phyloP scores from a whole-genome alignment of 75 land plant species.

The Sequoiadendron giganteum region DNA sequence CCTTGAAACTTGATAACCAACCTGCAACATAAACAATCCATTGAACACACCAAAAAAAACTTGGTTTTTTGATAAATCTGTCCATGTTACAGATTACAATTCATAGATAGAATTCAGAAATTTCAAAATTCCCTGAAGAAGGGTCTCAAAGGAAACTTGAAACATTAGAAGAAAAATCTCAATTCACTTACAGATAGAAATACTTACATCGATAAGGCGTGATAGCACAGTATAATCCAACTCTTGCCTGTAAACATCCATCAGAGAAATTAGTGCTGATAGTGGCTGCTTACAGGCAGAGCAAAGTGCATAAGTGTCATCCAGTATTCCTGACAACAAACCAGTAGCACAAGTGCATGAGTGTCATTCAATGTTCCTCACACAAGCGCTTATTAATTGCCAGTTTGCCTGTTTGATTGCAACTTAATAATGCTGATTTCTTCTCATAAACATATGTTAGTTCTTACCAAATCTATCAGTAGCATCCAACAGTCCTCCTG shows the following conservation, averaged over 20 bases:
- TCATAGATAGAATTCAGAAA: background rate
- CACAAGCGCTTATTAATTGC: background rate
- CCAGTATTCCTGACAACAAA: constrained; percentile 67
- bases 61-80: background rate
- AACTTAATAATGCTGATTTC: background rate
- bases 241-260: constrained; percentile 72
- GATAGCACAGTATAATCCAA: constrained; percentile 72
- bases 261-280: constrained; percentile 63
- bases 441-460: background rate
- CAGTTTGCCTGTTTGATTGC: background rate
- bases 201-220: constrained; percentile 65
- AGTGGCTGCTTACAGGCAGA: constrained; percentile 70
- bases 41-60: background rate
- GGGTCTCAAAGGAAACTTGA: too few relatives aligned
- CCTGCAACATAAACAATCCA: constrained; percentile 27
- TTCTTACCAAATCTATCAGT: constrained; percentile 71
- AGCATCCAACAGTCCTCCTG: constrained; percentile 46
- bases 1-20: constrained; percentile 38
- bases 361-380: too few relatives aligned
- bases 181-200: background rate
- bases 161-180: too few relatives aligned
- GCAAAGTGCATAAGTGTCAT: constrained; percentile 81
- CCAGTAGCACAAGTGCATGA: too few relatives aligned
- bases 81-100: background rate
- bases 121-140: too few relatives aligned